These are phyloP conservation scores for Pythium plurisporium DNA, from an alignment of 352 stramenopile species.

Conservation along the genomic window DNA sequence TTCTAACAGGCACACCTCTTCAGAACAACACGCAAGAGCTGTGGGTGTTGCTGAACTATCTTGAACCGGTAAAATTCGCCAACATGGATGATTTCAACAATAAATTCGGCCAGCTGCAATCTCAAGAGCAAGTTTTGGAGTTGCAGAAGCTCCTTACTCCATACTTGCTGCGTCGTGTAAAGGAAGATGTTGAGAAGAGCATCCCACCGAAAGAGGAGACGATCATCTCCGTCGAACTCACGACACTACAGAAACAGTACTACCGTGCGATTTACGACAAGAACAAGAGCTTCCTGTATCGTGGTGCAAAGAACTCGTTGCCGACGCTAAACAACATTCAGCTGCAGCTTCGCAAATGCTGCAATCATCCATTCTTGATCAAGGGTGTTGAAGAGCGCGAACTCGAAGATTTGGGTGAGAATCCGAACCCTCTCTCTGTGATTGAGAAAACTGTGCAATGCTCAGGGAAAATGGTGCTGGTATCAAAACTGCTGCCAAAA, in stretches of 20 bases:
- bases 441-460: constrained; percentile 96
- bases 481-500: constrained; percentile 98
- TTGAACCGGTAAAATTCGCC: constrained; percentile 92
- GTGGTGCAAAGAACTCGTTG: constrained; percentile 74
- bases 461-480: constrained; percentile 99
- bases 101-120: constrained; percentile 88
- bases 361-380: constrained; percentile 91
- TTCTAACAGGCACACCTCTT: constrained; percentile 83
- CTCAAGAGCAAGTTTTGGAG: constrained; percentile 86
- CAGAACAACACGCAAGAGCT: constrained; percentile 99
- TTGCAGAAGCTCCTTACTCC: constrained; percentile 89
- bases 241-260: constrained; percentile 88
- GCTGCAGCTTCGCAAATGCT: constrained; percentile 91
- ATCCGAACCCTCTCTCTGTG: constrained; percentile 72
- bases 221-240: constrained; percentile 90
- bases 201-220: constrained; percentile 87
- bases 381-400: constrained; percentile 89
- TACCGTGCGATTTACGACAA: constrained; percentile 95
- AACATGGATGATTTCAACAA: constrained; percentile 92
- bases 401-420: constrained; percentile 71
- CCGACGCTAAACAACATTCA: constrained; percentile 92
- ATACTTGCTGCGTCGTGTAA: constrained; percentile 85
- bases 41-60: constrained; percentile 99
- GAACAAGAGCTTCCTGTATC: constrained; percentile 90
- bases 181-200: constrained; percentile 89